Base-by-base conservation (phyloP, 2,329 filamentous ascomycete species). In the Colletotrichum sp. region DNA sequence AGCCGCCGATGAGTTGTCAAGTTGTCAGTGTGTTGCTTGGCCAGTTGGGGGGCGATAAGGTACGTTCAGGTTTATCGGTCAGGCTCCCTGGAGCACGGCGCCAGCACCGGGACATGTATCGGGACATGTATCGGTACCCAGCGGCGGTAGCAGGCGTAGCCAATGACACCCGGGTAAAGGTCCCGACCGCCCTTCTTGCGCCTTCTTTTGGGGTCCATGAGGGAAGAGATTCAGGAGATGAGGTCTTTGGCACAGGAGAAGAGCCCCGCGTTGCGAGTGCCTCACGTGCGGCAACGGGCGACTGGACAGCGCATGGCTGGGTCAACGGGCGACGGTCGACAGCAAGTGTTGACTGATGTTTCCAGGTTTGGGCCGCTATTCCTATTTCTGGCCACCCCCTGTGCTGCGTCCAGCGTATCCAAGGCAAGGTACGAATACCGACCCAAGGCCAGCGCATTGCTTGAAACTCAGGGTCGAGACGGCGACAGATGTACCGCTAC, bases 1-100 rank as follows among this genome's bases (percentile, higher is more conserved):
- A 74, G 74, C 74, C 71, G 74, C 64, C 74, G 70, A 69, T 76
- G 74, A 74, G 74, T 73, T 76, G 74, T 66, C 74, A 76, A 28
- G 55, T 59, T 18, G 55, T 26, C 55, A 16, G 55, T 24, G 13
- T 21, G 44, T 57, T 52, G 64, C 30, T 49, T 75, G 63, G 69
- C 63, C 66, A 60, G 28, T 69, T 24, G 24, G 32, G 28, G 30
- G n/a, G 32, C n/a, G 62, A 64, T 64, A 64, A 63, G 32, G 32
- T 39, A 64, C 21, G 10, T 24, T 64, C 67, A 39, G 49, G 59
- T 34, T 52, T 55, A 26, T 63, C 36, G 64, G 69, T 75, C 55
- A 55, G 69, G 69, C 62, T 44, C 32, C 15, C 62, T 63, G 24
- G 32, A 32, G 55, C 21, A 65, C 44, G 44, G 44, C 44, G 44